phyloP scores from a whole-genome alignment of 176 grass and related monocot species.

The Oryza nivara region DNA sequence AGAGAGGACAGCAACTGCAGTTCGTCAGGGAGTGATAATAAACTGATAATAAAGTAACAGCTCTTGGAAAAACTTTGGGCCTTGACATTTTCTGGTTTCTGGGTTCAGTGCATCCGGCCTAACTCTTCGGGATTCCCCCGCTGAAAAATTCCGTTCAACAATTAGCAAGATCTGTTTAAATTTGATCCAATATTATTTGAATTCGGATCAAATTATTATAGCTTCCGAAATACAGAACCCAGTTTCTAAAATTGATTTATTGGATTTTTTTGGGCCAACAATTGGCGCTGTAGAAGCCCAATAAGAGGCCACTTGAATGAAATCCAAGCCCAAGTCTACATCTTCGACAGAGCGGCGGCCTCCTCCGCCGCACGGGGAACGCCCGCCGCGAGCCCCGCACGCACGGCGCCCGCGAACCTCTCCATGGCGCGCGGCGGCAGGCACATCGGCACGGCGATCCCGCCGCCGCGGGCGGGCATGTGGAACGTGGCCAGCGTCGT shows the following conservation, averaged over 20 bases:
- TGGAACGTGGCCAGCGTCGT: slow-evolving; percentile 46
- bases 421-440: slow-evolving; percentile 31
- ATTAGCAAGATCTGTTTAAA: too few species aligned
- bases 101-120: too few species aligned
- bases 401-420: background rate
- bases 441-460: slow-evolving; percentile 48
- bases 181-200: too few species aligned
- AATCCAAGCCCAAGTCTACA: background rate
- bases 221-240: too few species aligned
- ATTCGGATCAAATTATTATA: too few species aligned
- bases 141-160: too few species aligned
- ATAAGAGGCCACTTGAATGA: too few species aligned
- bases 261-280: too few species aligned
- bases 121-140: too few species aligned
- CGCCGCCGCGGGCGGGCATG: background rate
- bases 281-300: too few species aligned
- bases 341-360: background rate
- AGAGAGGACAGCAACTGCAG: slow-evolving; percentile 20
- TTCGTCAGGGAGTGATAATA: slow-evolving; percentile 11
- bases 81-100: too few species aligned
- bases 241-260: too few species aligned
- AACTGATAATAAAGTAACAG: background rate
- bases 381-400: background rate
- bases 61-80: slow-evolving; percentile 9
- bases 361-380: background rate